Percentiles rank a stretch among this genome's conserved stretches.
phyloP scores from a whole-genome alignment of 805 yeast genomes.

The Candida broadrunensis region DNA sequence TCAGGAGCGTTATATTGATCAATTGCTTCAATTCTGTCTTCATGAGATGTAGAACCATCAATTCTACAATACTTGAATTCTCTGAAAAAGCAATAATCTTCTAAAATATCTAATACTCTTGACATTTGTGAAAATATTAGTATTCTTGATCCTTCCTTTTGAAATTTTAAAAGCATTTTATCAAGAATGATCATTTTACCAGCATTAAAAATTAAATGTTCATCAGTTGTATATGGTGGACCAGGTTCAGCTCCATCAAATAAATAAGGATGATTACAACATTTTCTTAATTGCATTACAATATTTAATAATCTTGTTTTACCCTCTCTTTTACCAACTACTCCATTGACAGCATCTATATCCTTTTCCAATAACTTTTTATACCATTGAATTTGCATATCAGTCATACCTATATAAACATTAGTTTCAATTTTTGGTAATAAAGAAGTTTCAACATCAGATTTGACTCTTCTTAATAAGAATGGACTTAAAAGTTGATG shows the following conservation, averaged over 20 bases:
- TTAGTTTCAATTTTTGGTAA: conserved; percentile 89
- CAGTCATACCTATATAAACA: conserved; percentile 90
- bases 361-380: conserved; percentile 85
- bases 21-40: conserved; percentile 86
- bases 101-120: conserved; percentile 81
- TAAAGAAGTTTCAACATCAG: conserved; percentile 89
- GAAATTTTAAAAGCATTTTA: conserved; percentile 69
- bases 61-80: conserved; percentile 86
- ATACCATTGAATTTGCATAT: conserved; percentile 94
- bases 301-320: conserved; percentile 88
- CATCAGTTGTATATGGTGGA: conserved; percentile 95
- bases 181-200: conserved; percentile 91
- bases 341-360: conserved; percentile 95
- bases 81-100: conserved; percentile 85
- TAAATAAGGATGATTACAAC: conserved; percentile 95
- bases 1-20: conserved; percentile 86
- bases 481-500: conserved; percentile 89
- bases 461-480: conserved; percentile 80
- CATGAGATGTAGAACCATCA: conserved; percentile 92
- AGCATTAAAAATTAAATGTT: conserved; percentile 84
- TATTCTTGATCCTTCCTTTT: conserved; percentile 80
- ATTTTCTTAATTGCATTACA: conserved; percentile 94
- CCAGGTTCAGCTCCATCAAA: conserved; percentile 99
- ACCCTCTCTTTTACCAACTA: conserved; percentile 89
- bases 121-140: conserved; percentile 93